Percentiles rank a stretch among this genome's conserved stretches.
phyloP scores from a whole-genome alignment of 768 basidiomycete genomes.

The Lentinula sp. region DNA sequence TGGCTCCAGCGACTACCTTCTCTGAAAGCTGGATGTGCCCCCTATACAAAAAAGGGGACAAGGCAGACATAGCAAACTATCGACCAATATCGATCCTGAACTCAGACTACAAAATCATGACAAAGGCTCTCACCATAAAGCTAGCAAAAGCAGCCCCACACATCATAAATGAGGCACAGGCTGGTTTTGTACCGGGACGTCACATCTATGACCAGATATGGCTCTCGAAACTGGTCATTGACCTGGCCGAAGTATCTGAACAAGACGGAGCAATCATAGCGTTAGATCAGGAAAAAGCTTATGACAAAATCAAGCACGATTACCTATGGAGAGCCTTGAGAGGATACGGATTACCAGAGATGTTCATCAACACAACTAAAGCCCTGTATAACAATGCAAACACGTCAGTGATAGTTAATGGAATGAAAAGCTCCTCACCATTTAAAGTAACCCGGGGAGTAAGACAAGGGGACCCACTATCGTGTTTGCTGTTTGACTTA shows the following conservation, averaged over 20 bases:
- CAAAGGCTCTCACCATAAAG: constrained; percentile 17
- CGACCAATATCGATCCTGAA: constrained; percentile 31
- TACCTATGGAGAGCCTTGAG: too few relatives aligned
- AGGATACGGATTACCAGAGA: constrained; percentile 13
- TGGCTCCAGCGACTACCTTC: constrained; percentile 12
- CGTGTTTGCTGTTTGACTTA: not conserved
- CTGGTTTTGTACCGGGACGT: constrained; percentile 29
- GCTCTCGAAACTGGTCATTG: constrained; percentile 19
- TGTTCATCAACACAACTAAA: constrained; percentile 21
- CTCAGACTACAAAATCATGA: constrained; percentile 30
- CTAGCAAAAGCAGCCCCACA: constrained; percentile 12
- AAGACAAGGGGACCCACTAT: constrained; percentile 21
- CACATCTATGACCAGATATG: constrained; percentile 25
- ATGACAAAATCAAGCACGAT: too few relatives aligned
- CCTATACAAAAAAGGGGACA: constrained; percentile 35
- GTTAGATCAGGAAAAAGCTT: too few relatives aligned
- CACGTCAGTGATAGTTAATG: constrained; percentile 12
- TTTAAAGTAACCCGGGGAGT: constrained; percentile 18
- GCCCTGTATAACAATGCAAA: constrained; percentile 18
- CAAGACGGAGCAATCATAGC: too few relatives aligned
- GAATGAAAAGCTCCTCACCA: constrained; percentile 12
- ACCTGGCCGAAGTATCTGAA: constrained; percentile 13
- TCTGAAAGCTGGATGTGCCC: constrained; percentile 30
- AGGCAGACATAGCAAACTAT: constrained; percentile 24
- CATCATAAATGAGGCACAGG: constrained; percentile 29